A percentile compares a stretch with the other conserved stretches of the same genome.
phyloP scores from a whole-genome alignment of 1,284 basidiomycete species.

The Ustilago tritici region DNA sequence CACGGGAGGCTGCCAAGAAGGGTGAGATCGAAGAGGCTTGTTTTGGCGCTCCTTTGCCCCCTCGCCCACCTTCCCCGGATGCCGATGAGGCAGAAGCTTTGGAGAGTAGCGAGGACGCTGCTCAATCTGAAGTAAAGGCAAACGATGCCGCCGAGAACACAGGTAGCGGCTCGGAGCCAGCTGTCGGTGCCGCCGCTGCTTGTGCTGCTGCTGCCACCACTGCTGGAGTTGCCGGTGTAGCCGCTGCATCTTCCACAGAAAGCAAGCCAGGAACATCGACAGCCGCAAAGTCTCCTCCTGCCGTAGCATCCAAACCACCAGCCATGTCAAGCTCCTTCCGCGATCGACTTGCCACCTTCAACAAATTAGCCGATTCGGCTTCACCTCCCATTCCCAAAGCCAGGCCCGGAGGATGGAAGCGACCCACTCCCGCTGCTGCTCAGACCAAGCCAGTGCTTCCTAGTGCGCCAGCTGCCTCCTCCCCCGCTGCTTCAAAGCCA shows the following conservation, averaged over 20 bases:
- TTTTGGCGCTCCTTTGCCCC: constrained; percentile 46
- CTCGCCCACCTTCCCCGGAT: constrained; percentile 35
- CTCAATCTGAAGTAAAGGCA: neutral
- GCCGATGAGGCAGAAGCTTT: constrained; percentile 22
- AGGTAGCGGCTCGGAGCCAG: neutral
- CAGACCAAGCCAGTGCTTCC: constrained; percentile 62
- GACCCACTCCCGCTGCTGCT: constrained; percentile 49
- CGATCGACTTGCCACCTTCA: constrained; percentile 68
- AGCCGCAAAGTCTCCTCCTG: constrained; percentile 41
- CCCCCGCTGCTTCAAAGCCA: constrained; percentile 24
- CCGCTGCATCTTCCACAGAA: constrained; percentile 15
- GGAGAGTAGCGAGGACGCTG: neutral
- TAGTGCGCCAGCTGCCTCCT: constrained; percentile 24
- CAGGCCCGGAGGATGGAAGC: constrained; percentile 67
- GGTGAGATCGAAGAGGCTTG: constrained; percentile 41
- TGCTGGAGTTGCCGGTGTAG: neutral
- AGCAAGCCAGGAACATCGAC: constrained; percentile 10
- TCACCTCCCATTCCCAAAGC: constrained; percentile 62
- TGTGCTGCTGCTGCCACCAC: constrained; percentile 11
- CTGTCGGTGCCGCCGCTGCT: constrained; percentile 6
- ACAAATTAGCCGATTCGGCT: constrained; percentile 58
- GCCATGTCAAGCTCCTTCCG: constrained; percentile 61
- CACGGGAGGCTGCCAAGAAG: constrained; percentile 40
- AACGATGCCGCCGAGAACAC: neutral
- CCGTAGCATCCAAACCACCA: constrained; percentile 52